A percentile compares a stretch with the other conserved stretches of the same genome.
Conservation (phyloP, 495 filamentous ascomycete genomes). For the Penicillium mononematosum region DNA sequence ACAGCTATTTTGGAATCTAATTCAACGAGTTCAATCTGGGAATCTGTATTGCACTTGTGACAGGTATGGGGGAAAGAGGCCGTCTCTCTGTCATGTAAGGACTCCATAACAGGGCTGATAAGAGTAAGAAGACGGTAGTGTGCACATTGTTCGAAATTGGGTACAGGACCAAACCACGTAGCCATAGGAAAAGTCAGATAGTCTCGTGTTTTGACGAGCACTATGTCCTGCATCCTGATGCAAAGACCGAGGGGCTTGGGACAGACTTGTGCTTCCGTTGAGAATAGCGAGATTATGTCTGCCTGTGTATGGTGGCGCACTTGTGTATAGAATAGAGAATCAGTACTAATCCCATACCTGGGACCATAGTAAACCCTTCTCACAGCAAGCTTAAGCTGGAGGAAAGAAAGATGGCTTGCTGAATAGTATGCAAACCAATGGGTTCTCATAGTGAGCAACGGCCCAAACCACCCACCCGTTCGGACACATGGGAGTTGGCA, state of each 20-base stretch:
- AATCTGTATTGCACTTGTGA: conserved; percentile 8
- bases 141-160: background rate
- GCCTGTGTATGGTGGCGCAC: background rate
- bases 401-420: background rate
- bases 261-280: conserved; percentile 7
- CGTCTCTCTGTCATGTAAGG: background rate
- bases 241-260: conserved; percentile 1
- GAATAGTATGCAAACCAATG: background rate
- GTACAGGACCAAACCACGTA: too few relatives aligned
- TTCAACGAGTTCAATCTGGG: conserved; percentile 2
- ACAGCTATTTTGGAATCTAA: conserved; percentile 1
- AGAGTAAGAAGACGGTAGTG: background rate
- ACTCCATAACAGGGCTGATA: background rate
- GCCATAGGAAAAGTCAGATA: background rate
- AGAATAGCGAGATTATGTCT: conserved; percentile 2
- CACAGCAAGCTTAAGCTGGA: conserved; percentile 9
- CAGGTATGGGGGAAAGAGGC: background rate
- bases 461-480: background rate
- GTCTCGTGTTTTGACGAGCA: background rate
- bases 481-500: conserved; percentile 8
- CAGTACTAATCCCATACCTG: conserved; percentile 10
- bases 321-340: conserved; percentile 11
- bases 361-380: conserved; percentile 13
- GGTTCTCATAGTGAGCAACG: background rate
- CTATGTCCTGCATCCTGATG: conserved; percentile 8